Evolutionary conservation across 163 green algal species (phyloP), one percentile per base, ranked within the genome.

Genomic region (Scenedesmus sp.): DNA sequence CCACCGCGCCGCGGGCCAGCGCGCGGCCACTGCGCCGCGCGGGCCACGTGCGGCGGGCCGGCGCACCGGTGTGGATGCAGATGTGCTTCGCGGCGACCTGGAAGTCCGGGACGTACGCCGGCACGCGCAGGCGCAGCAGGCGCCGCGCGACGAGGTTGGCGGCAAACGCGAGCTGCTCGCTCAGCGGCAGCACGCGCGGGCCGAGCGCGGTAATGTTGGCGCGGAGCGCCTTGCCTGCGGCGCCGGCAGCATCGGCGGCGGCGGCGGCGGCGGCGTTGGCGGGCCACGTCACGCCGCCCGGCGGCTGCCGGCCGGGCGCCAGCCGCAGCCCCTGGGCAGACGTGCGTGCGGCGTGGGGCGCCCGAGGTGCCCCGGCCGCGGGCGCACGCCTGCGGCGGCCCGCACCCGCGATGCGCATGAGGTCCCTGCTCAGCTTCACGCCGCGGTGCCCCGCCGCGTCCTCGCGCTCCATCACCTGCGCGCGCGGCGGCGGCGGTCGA

Each of bases 61-160:
- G 15, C 54, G 5, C 60, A 80, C 85, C 95, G 1, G 94, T 97
- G 90, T 99, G 95, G 78, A 99, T 98, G 92, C 95, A 99, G 81
- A 99, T 95, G 86, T 98, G 95, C 73, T 97, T 87, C 73, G 98
- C 98, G 6, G 95, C 95, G 18, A 93, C 84, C 78, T 93, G 95
- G 88, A 99, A 99, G 88, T 99, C 95, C 0, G 95, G 95, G 53
- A 98, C 95, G 89, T 98, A 98, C 14, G 93, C 78, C 80, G 93
- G 90, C 20, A 88, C 58, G 51, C 65, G 65, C n/a, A 48, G 31
- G 53, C 83, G 76, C 42, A 89, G 33, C 42, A 93, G 31, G 78
- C 92, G 92, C 56, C 93, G 88, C 9, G 70, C 79, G 15, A 97
- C 63, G 31, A 96, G 82, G 84, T 94, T 95, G 31, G 81, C 63